Conservation (phyloP, 1,284 basidiomycete species). For the Ustilago shanxiensis region DNA sequence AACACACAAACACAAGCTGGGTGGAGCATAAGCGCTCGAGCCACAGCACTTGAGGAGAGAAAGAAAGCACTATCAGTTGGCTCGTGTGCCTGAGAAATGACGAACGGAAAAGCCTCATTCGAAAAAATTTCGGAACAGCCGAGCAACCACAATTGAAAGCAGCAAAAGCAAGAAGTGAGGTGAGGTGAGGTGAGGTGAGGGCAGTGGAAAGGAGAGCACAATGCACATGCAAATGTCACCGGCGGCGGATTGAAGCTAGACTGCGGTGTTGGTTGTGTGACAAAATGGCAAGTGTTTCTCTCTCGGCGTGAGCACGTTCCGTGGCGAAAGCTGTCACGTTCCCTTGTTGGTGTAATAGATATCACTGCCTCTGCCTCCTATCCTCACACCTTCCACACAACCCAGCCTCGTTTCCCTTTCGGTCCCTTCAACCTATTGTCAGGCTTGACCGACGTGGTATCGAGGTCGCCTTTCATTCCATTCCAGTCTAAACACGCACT, state of each 20-base stretch:
- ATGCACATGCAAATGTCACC: no score
- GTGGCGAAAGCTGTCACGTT: slow-evolving; percentile 36
- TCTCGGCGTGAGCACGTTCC: slow-evolving; percentile 36
- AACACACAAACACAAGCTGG: no score
- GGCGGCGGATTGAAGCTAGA: slow-evolving; percentile 5
- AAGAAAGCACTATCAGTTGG: not conserved
- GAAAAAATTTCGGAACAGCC: slow-evolving; percentile 19
- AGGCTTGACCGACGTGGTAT: slow-evolving; percentile 23
- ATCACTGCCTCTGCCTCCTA: slow-evolving; percentile 4
- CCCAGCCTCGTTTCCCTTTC: not conserved
- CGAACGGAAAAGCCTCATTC: slow-evolving; percentile 18
- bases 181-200: not conserved
- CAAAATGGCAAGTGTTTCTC: not conserved
- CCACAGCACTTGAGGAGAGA: not conserved
- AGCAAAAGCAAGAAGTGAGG: not conserved
- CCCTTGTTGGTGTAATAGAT: slow-evolving; percentile 4
- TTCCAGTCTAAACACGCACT: not conserved
- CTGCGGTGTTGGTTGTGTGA: not conserved
- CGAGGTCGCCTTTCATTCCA: slow-evolving; percentile 10
- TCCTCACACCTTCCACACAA: not conserved
- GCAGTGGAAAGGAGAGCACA: not conserved
- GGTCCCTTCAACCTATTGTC: not conserved
- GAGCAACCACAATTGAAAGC: not conserved
- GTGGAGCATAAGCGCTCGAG: not conserved
- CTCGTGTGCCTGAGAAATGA: slow-evolving; percentile 12